phyloP scores from a whole-genome alignment of 2,329 filamentous ascomycete genomes.

The Tolypocladium guangdongense region DNA sequence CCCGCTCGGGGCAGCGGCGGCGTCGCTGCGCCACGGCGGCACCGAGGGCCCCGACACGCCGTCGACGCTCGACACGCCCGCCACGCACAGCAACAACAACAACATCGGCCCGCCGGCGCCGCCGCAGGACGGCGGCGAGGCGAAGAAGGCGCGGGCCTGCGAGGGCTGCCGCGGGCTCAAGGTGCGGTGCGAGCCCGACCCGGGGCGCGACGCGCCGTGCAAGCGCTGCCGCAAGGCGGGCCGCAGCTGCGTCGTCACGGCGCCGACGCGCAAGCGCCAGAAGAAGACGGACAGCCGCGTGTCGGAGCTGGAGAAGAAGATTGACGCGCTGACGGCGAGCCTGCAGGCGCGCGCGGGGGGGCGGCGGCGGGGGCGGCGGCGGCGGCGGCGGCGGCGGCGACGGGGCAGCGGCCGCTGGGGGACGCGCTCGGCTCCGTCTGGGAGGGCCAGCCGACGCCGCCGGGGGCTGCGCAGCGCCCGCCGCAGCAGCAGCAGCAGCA shows the following conservation, averaged over 20 bases:
- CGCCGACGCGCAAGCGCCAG: conserved; percentile 65
- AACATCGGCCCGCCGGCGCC: too few species aligned
- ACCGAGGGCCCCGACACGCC: background rate
- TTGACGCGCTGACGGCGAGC: conserved; percentile 75
- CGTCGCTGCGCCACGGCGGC: background rate
- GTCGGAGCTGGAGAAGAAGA: conserved; percentile 84
- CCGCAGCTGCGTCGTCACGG: conserved; percentile 67
- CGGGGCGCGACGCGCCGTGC: conserved; percentile 49
- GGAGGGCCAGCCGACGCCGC: background rate
- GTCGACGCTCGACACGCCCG: background rate
- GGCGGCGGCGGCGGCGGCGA: too few species aligned
- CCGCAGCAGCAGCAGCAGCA: background rate
- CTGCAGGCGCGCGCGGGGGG: conserved; percentile 43
- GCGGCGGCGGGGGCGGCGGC: too few species aligned
- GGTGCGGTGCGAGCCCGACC: conserved; percentile 75
- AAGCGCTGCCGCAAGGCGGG: conserved; percentile 71
- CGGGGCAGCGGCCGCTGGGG: background rate
- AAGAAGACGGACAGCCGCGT: conserved; percentile 89
- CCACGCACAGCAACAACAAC: background rate
- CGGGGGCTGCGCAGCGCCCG: background rate
- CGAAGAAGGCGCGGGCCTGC: conserved; percentile 56
- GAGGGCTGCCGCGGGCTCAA: conserved; percentile 67
- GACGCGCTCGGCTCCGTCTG: background rate
- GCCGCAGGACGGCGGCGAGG: conserved; percentile 7
- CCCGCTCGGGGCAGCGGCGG: background rate